Conservation (phyloP, 306 rosid species). For the Abrus pulchellus region DNA sequence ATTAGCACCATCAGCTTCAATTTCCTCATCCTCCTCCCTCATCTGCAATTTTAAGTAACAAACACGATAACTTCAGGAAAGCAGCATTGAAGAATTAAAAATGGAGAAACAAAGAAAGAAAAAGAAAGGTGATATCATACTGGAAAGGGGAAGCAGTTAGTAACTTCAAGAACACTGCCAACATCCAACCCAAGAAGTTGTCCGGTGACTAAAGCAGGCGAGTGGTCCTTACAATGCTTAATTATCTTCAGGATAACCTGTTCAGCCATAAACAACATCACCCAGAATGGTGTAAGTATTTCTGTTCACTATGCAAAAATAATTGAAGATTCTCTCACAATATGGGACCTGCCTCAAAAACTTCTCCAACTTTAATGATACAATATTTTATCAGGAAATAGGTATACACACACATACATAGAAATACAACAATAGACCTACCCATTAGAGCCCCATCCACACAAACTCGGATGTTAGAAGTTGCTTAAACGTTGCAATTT, state of each 20-base stretch:
- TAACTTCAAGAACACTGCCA: conserved; percentile 98
- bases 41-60: conserved; percentile 58
- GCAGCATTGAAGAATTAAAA: neutral
- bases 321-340: conserved; percentile 30
- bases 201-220: conserved; percentile 93
- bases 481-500: neutral
- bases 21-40: conserved; percentile 96
- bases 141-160: conserved; percentile 98
- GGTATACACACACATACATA: neutral
- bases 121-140: conserved; percentile 50
- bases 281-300: conserved; percentile 3
- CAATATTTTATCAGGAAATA: neutral
- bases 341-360: neutral
- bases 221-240: conserved; percentile 96
- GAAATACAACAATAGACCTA: conserved; percentile 6
- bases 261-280: conserved; percentile 21
- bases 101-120: neutral
- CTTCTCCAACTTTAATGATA: neutral
- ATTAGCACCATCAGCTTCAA: conserved; percentile 98
- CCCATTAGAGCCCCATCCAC: neutral
- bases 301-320: neutral
- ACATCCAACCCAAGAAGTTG: conserved; percentile 98
- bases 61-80: neutral
- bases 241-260: conserved; percentile 95
- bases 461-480: neutral